Percentiles rank a stretch among this genome's conserved stretches.
These are phyloP conservation scores for Saturnispora quitensis DNA, from an alignment of 805 yeast genomes.

Conservation along the genomic window DNA sequence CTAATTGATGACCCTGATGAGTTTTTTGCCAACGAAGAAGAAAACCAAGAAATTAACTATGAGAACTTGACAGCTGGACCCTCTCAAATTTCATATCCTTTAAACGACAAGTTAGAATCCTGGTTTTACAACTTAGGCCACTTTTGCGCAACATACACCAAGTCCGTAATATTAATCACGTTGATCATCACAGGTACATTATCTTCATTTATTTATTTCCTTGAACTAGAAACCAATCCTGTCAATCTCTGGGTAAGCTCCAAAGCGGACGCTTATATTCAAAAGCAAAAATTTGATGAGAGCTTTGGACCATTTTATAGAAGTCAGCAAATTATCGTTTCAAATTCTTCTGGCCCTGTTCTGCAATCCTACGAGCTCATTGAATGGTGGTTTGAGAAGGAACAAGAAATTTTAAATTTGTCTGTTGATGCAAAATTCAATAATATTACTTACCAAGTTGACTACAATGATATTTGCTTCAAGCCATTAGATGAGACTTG, in stretches of 20 bases:
- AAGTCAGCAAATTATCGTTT: slow-evolving; percentile 72
- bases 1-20: slow-evolving; percentile 11
- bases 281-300: slow-evolving; percentile 62
- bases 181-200: slow-evolving; percentile 35
- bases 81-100: slow-evolving; percentile 32
- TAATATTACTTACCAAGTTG: slow-evolving; percentile 14
- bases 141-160: slow-evolving; percentile 56
- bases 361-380: slow-evolving; percentile 52
- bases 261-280: slow-evolving; percentile 54
- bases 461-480: slow-evolving; percentile 65
- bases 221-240: slow-evolving; percentile 69
- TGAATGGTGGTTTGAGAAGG: slow-evolving; percentile 87
- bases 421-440: slow-evolving; percentile 15
- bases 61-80: slow-evolving; percentile 7
- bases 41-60: slow-evolving; percentile 1
- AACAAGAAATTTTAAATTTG: slow-evolving; percentile 38
- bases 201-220: slow-evolving; percentile 41
- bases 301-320: slow-evolving; percentile 90
- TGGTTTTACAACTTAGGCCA: slow-evolving; percentile 44
- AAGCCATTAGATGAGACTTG: slow-evolving; percentile 76
- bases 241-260: slow-evolving; percentile 87
- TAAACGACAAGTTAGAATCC: slow-evolving; percentile 40
- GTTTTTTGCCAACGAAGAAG: neutral
- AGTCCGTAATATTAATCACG: slow-evolving; percentile 36
- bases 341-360: slow-evolving; percentile 61